phyloP scores from a whole-genome alignment of 2,329 filamentous ascomycete species.

The Penicillium sp. region DNA sequence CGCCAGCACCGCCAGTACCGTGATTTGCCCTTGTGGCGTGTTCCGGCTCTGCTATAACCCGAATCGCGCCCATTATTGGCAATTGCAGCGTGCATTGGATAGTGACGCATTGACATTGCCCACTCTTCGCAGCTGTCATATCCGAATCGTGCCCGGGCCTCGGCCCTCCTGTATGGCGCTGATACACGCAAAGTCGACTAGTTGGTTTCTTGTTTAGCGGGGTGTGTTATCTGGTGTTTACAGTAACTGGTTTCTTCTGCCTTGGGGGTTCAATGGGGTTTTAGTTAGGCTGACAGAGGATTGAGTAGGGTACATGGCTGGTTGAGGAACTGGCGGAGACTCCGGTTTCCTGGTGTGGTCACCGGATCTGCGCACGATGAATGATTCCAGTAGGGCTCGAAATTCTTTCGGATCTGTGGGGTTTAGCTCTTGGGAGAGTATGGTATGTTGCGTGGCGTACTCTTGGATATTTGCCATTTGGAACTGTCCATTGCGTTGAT shows the following conservation, averaged over 20 bases:
- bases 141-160: background rate
- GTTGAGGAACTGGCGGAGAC: background rate
- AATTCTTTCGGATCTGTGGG: background rate
- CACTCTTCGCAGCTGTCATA: background rate
- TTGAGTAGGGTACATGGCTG: background rate
- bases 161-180: background rate
- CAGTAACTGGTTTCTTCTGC: no score
- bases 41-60: background rate
- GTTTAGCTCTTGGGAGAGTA: no score
- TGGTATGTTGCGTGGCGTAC: background rate
- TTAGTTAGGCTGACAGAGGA: no score
- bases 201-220: background rate
- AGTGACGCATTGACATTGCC: background rate
- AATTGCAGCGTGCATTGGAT: conserved; percentile 1
- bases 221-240: background rate
- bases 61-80: no score
- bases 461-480: background rate
- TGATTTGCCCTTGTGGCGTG: background rate
- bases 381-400: no score
- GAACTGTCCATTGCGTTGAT: background rate
- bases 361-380: no score
- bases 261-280: no score
- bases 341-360: background rate
- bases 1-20: background rate
- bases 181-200: background rate